phyloP scores from a whole-genome alignment of 148 eudicot species.

The Hydrangea macrophylla region DNA sequence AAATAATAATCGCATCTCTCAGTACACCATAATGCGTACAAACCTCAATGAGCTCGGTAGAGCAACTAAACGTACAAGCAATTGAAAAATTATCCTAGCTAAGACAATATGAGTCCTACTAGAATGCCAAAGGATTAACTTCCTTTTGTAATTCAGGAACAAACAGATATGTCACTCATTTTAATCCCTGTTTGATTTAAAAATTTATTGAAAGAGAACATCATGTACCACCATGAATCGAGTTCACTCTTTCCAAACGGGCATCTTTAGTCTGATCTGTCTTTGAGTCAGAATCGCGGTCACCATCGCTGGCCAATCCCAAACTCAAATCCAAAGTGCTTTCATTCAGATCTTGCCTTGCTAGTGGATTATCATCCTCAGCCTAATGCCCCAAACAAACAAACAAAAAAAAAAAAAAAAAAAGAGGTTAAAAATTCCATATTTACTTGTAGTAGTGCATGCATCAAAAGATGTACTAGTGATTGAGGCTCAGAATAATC shows the following conservation, averaged over 20 bases:
- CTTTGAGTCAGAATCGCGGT: constrained; percentile 41
- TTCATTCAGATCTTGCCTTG: constrained; percentile 70
- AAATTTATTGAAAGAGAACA: background rate
- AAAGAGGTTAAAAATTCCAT: background rate
- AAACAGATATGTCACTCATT: background rate
- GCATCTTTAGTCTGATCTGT: constrained; percentile 23
- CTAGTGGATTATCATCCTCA: constrained; percentile 35
- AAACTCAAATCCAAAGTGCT: constrained; percentile 69
- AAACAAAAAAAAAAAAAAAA: too few species aligned
- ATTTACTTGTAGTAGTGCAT: background rate
- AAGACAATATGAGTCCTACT: background rate
- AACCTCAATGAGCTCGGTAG: constrained; percentile 17
- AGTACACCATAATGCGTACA: constrained; percentile 13
- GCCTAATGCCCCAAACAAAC: too few species aligned
- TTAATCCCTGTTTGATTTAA: background rate
- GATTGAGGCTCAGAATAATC: background rate
- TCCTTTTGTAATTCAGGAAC: constrained; percentile 10
- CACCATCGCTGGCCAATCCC: constrained; percentile 51
- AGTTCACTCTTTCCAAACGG: constrained; percentile 13
- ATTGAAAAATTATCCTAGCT: background rate
- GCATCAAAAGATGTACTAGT: background rate
- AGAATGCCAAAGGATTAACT: constrained; percentile 3
- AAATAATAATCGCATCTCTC: constrained; percentile 12
- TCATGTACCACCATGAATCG: constrained; percentile 8
- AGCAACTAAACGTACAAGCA: constrained; percentile 5